Percentiles rank a stretch among this genome's conserved stretches.
Evolutionary conservation across 2,329 filamentous ascomycete species (phyloP).

Genomic region (Stachybotrys chlorohalonatus): DNA sequence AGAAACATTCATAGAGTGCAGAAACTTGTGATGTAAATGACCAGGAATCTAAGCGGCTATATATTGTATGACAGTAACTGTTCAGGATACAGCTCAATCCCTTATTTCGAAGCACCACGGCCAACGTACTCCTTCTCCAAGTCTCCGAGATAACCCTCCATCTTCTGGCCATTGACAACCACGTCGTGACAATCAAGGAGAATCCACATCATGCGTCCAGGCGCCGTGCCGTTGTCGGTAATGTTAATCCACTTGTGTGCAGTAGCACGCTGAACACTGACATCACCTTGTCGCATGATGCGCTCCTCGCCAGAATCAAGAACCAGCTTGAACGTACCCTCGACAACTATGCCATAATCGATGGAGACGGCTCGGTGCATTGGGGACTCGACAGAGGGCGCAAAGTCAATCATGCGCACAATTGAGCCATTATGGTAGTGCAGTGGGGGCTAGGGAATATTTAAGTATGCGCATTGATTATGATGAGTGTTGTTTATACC

Average conservation of each 20-base stretch:
- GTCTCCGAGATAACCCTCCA: background rate
- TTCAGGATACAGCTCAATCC: too few species aligned
- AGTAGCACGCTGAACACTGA: slow-evolving; percentile 45
- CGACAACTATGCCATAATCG: slow-evolving; percentile 46
- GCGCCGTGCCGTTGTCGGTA: background rate
- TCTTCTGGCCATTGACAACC: background rate
- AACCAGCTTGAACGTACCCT: slow-evolving; percentile 41
- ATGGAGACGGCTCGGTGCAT: slow-evolving; percentile 46
- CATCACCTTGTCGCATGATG: slow-evolving; percentile 38
- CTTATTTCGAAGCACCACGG: background rate
- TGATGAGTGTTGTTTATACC: background rate
- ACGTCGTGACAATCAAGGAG: background rate
- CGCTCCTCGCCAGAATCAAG: slow-evolving; percentile 41
- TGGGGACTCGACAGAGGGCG: slow-evolving; percentile 23
- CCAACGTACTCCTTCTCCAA: background rate
- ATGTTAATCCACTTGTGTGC: slow-evolving; percentile 45
- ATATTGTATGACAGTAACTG: too few species aligned
- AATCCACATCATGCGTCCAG: background rate
- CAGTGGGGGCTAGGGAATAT: background rate
- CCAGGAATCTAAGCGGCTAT: too few species aligned
- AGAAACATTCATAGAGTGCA: too few species aligned
- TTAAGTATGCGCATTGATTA: background rate
- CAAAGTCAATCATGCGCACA: slow-evolving; percentile 38
- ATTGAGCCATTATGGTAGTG: slow-evolving; percentile 24
- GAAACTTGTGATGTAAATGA: too few species aligned